Evolutionary conservation across 768 basidiomycete genomes (phyloP), one percentile per base, ranked within the genome.

Genomic region (Agaricus sinodeliciosus): DNA sequence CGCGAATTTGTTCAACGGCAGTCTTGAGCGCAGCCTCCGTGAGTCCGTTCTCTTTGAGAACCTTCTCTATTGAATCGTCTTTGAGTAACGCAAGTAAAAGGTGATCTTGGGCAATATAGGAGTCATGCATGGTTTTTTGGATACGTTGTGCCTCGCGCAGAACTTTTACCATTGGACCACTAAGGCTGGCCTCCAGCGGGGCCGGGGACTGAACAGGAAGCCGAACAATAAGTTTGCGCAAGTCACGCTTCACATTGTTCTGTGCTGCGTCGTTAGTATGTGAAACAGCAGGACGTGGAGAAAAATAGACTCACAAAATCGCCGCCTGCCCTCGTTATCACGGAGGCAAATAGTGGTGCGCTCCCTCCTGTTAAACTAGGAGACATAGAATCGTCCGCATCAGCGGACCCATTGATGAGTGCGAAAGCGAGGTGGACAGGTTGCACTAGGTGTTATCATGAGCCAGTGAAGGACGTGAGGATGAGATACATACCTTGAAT

Each of bases 101-200:
- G 64, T 96, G 94, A 57, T 97, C 93, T 66, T 94, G 89, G 0
- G 94, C 93, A 54, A 98, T 86, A 67, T 90, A 96, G 1, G 85
- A 85, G 66, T 94, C 93, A 63, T 87, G 85, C 85, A 87, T 87
- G 3, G 74, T 85, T 74, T 90, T 91, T 62, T 87, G 87, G 18
- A 88, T 69, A 13, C 71, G 76, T 57, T 87, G 84, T 0, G 92
- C 90, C 54, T 87, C 86, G 9, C 82, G 78, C 26, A 95, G 67
- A 39, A 91, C 77, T 62, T 84, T 81, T 55, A 78, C 60, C 3
- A 77, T 61, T 3, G 79, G 68, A 2, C 78, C 68, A 27, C 83
- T 80, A 47, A 91, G 66, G 2, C 82, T 72, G 4, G 83, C 73
- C 43, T 94, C 91, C 47, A 92, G 87, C 0, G 95, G 95, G 7